Evolutionary conservation across 1,284 basidiomycete species (phyloP), one percentile per base, ranked within the genome.

Genomic region (Psilocybe mexicana): DNA sequence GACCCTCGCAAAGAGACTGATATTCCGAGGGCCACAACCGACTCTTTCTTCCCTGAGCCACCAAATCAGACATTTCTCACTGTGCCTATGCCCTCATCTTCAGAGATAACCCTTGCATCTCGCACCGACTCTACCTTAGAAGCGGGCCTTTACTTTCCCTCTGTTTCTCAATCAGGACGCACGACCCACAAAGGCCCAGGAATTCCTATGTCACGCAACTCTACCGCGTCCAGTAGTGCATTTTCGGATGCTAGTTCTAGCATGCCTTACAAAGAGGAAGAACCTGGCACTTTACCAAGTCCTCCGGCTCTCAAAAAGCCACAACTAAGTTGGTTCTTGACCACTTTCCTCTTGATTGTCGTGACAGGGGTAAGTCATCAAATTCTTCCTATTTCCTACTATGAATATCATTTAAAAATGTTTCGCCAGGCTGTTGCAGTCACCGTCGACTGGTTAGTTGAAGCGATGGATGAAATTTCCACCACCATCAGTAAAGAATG

Each of bases 401-500:
- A 2, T 26, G 3, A n/a, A 48, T 35, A 5, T 18, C 3, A 35
- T 6, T 30, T n/a, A 40, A 40, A 40, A 4, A 4, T 4, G 45
- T 36, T 38, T 35, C 43, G 25, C 7, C 55, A 76, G 74, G 65
- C 68, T 38, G 70, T 76, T 5, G 86, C 85, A 1, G 72, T 94
- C 28, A 92, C 88, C 12, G 92, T 93, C 14, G 94, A 96, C 65
- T 90, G 81, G 72, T 76, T 96, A 35, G 91, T 96, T 2, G 86
- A 85, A 63, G 88, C 90, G 2, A 92, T 96, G 76, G 82, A 84
- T 48, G 83, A 82, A 51, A 65, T 86, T 64, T 89, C 90, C 0
- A 71, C 70, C 0, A 71, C 74, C 24, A 80, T 93, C 65, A 80
- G 80, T 66, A 87, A 88, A 66, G 87, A 92, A 66, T 96, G 93